These are phyloP conservation scores for Camelina laxa DNA, from an alignment of 345 rosid genomes.

Conservation along the genomic window DNA sequence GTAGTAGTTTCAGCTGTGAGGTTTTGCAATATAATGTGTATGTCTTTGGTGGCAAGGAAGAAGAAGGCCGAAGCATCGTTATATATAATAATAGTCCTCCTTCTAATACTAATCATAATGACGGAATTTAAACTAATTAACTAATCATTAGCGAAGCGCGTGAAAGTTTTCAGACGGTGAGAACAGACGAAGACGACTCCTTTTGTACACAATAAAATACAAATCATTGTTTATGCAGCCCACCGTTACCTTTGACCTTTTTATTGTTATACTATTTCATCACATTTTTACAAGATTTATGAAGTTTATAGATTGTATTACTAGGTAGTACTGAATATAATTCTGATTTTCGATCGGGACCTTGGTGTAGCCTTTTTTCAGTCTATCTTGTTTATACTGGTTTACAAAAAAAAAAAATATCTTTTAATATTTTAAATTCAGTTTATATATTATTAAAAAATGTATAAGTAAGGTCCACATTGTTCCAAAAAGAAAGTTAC, in stretches of 20 bases:
- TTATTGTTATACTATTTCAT: slow-evolving; percentile 23
- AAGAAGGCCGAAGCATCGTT: slow-evolving; percentile 34
- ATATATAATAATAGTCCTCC: slow-evolving; percentile 12
- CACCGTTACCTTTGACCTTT: slow-evolving; percentile 32
- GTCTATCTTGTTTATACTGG: no score
- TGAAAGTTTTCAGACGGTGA: slow-evolving; percentile 1
- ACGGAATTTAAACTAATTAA: slow-evolving; percentile 8
- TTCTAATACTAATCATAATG: neutral
- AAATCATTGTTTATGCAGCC: slow-evolving; percentile 6
- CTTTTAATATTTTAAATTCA: no score
- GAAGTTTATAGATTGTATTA: neutral
- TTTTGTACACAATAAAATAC: neutral
- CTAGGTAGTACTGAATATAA: neutral
- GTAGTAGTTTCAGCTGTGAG: slow-evolving; percentile 28
- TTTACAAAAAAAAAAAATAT: no score
- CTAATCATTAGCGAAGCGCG: slow-evolving; percentile 6
- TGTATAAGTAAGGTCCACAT: neutral
- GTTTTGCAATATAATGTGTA: slow-evolving; percentile 30
- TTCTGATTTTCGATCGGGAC: no score
- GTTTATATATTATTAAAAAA: no score
- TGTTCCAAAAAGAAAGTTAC: neutral
- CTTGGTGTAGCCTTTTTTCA: neutral
- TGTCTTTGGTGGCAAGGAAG: slow-evolving; percentile 33
- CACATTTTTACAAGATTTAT: neutral
- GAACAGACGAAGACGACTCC: neutral